Percentiles rank a stretch among this genome's conserved stretches.
Conservation (phyloP, 352 stramenopile species). For the Globisporangium ultimum region DNA sequence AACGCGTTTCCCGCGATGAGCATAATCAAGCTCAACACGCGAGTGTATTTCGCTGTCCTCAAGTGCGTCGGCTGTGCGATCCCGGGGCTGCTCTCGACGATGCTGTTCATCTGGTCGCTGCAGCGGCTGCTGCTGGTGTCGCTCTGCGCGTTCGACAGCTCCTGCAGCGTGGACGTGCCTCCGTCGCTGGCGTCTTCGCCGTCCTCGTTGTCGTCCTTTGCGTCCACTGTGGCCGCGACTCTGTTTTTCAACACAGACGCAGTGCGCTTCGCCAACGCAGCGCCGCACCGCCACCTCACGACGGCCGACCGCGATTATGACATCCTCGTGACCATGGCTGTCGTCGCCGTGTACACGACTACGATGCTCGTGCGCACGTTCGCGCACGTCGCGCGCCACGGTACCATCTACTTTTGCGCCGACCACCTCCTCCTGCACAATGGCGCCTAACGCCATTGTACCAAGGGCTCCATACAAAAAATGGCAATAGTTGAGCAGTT, state of each 20-base stretch:
- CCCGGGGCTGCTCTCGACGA: slow-evolving; percentile 32
- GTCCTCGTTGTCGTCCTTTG: not conserved
- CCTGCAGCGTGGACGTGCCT: not conserved
- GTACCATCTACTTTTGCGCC: slow-evolving; percentile 72
- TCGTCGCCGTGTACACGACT: slow-evolving; percentile 47
- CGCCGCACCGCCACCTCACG: slow-evolving; percentile 5
- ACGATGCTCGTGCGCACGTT: slow-evolving; percentile 48
- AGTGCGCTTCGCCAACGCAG: not conserved
- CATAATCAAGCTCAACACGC: slow-evolving; percentile 40
- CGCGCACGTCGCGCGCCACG: slow-evolving; percentile 53
- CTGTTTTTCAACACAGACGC: slow-evolving; percentile 1
- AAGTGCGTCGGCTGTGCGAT: slow-evolving; percentile 54
- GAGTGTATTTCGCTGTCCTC: slow-evolving; percentile 50
- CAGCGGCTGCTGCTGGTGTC: slow-evolving; percentile 24
- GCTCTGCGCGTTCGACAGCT: slow-evolving; percentile 15
- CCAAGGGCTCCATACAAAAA: not conserved
- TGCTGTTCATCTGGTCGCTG: slow-evolving; percentile 48
- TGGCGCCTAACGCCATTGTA: not conserved
- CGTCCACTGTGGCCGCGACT: not conserved
- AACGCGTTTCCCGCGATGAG: slow-evolving; percentile 16
- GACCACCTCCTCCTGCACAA: slow-evolving; percentile 25
- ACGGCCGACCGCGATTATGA: slow-evolving; percentile 27
- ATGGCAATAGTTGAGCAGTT: not conserved
- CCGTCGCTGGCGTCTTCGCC: not conserved
- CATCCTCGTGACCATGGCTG: slow-evolving; percentile 35